These are phyloP conservation scores for Larix sibirica DNA, from an alignment of 83 land plant species.

Conservation along the genomic window DNA sequence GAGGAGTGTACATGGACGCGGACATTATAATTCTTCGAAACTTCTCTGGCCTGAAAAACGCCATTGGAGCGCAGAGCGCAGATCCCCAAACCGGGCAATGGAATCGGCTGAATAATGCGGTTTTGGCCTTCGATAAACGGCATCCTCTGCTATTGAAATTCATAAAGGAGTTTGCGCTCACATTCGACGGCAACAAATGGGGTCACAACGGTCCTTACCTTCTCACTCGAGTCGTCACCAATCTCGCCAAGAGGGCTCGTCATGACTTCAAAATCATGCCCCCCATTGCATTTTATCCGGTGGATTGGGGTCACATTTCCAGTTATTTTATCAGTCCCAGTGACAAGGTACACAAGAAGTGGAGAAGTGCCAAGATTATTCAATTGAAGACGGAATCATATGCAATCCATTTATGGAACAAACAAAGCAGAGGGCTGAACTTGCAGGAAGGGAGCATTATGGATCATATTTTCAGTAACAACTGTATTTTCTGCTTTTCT, in stretches of 20 bases:
- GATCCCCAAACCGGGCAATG: conserved; percentile 53
- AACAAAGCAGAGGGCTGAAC: conserved; percentile 38
- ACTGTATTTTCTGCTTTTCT: conserved; percentile 55
- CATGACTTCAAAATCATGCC: conserved; percentile 16
- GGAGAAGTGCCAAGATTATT: conserved; percentile 41
- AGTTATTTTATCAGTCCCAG: conserved; percentile 39
- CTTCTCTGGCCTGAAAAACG: conserved; percentile 42
- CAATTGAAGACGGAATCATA: conserved; percentile 38
- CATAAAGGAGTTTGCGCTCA: conserved; percentile 66
- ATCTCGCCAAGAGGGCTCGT: conserved; percentile 10
- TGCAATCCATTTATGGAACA: conserved; percentile 82
- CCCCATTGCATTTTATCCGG: conserved; percentile 70
- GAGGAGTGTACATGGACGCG: conserved; percentile 66
- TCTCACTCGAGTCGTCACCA: conserved; percentile 61
- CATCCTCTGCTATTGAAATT: conserved; percentile 60
- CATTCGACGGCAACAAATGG: conserved; percentile 87
- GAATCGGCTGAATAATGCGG: conserved; percentile 84
- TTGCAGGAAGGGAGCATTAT: conserved; percentile 81
- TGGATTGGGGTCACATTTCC: conserved; percentile 50
- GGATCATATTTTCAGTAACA: conserved; percentile 23
- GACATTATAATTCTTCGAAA: conserved; percentile 56
- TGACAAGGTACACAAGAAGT: conserved; percentile 20
- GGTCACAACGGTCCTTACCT: conserved; percentile 94
- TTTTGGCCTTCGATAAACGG: conserved; percentile 61
- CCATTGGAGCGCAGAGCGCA: conserved; percentile 64